Conservation (phyloP, 2,329 filamentous ascomycete genomes). For the Ophiostoma tasmaniense region DNA sequence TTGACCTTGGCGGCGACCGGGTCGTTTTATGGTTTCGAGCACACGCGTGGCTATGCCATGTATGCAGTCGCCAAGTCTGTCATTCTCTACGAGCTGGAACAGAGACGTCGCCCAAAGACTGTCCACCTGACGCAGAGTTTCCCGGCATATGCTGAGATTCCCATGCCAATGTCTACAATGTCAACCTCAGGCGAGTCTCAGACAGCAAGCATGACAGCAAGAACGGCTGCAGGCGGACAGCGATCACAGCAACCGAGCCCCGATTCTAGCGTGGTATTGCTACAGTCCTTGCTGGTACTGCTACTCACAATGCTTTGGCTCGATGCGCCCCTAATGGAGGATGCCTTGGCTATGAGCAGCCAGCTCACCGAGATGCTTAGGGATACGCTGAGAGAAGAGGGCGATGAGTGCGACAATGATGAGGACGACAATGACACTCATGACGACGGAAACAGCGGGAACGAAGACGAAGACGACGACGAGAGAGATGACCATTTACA, state of each 20-base stretch:
- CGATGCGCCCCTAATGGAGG: conserved; percentile 4
- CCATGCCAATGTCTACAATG: not conserved
- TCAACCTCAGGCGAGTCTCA: not conserved
- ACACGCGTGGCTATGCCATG: conserved; percentile 7
- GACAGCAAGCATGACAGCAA: not conserved
- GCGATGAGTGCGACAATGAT: not conserved
- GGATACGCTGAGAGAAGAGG: not conserved
- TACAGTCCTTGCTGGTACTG: not conserved
- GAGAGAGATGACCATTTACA: not conserved
- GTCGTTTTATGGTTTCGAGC: conserved; percentile 11
- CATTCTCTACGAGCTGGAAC: not conserved
- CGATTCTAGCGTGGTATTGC: not conserved
- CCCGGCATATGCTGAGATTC: not conserved
- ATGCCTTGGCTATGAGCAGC: conserved; percentile 9
- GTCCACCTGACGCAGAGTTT: not conserved
- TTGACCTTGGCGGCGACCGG: conserved; percentile 8
- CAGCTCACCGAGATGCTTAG: conserved; percentile 1
- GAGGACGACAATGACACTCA: not conserved
- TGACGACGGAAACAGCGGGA: not conserved
- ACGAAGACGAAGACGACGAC: not conserved
- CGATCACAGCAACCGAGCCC: not conserved
- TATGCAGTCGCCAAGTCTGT: not conserved
- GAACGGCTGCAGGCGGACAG: not conserved
- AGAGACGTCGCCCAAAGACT: not conserved
- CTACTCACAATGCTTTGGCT: conserved; percentile 5